Evolutionary conservation across 2,329 filamentous ascomycete genomes (phyloP), one percentile per base, ranked within the genome.

Genomic region (Didymella sp.): DNA sequence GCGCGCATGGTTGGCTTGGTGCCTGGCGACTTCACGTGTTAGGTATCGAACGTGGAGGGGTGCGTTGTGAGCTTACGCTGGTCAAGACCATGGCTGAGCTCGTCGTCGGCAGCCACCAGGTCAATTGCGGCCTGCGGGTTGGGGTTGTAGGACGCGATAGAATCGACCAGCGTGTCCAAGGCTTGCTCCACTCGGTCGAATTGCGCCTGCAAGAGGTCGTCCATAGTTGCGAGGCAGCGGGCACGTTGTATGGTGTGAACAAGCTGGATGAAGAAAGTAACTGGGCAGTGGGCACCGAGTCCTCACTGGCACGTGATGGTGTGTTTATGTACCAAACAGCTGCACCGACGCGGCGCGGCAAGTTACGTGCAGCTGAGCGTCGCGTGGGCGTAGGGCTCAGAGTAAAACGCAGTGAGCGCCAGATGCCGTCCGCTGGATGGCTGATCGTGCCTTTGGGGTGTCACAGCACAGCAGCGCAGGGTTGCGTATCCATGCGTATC

Each of bases 81-180:
- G 65, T 87, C 82, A 2, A 96, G 80, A 4, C 89, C 86, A 61
- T 82, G 79, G 64, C 80, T 84, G 41, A 96, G 82, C 58, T 88
- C 85, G 38, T 82, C 80, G 71, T 96, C 90, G 22, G 90, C 91
- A 7, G 82, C 80, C 17, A 89, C 80, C 9, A 96, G 85, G 61
- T 92, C 89, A 54, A 85, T 80, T 6, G 89, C 89, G 24, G 88
- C 85, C 31, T 81, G 76, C 4, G 85, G 79, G 6, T 89, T 90
- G 0, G 91, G 91, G 68, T 92, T 91, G 77, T 93, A 94, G 62
- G 91, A 90, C 6, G 90, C 84, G 60, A 96, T 89, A 0, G 90
- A 93, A 73, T 92, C 89, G 65, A 92, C 88, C 30, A 96, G 81
- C 25, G 80, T 86, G 12, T 84, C 83, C 19, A 96, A 80, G 5